Evolutionary conservation across 1,284 basidiomycete genomes (phyloP).

Genomic region (Ganoderma leucocontextum): DNA sequence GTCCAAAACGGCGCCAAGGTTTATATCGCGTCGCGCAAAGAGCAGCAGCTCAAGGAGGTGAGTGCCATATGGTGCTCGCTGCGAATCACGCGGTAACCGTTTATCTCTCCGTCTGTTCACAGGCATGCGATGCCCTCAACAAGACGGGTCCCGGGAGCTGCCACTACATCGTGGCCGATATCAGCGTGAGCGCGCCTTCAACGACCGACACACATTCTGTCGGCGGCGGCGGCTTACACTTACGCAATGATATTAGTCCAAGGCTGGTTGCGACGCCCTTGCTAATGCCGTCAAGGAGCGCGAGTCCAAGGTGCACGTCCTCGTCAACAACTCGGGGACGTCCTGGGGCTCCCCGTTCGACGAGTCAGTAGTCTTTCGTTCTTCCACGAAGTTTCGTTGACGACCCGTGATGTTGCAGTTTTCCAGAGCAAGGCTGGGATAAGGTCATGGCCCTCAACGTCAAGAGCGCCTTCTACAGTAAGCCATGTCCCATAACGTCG

Average conservation of each 20-base stretch:
- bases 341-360: slow-evolving; percentile 83
- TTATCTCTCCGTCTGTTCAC: neutral
- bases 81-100: neutral
- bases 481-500: slow-evolving; percentile 35
- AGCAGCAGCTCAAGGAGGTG: slow-evolving; percentile 79
- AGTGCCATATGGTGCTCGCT: slow-evolving; percentile 20
- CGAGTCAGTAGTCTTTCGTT: slow-evolving; percentile 44
- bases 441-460: slow-evolving; percentile 81
- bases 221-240: neutral
- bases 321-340: slow-evolving; percentile 84
- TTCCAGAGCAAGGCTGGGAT: slow-evolving; percentile 90
- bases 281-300: slow-evolving; percentile 72
- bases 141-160: slow-evolving; percentile 65
- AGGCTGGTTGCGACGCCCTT: slow-evolving; percentile 83
- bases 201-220: neutral
- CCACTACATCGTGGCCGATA: slow-evolving; percentile 77
- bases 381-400: too few species aligned
- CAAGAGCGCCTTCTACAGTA: slow-evolving; percentile 84
- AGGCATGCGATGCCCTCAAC: slow-evolving; percentile 71
- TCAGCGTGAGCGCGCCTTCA: slow-evolving; percentile 61
- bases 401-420: slow-evolving; percentile 38
- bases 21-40: slow-evolving; percentile 88
- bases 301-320: slow-evolving; percentile 77
- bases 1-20: slow-evolving; percentile 70
- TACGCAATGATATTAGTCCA: slow-evolving; percentile 54